Evolutionary conservation across 139 green algal genomes (phyloP).

Genomic region (Volvox africanus): DNA sequence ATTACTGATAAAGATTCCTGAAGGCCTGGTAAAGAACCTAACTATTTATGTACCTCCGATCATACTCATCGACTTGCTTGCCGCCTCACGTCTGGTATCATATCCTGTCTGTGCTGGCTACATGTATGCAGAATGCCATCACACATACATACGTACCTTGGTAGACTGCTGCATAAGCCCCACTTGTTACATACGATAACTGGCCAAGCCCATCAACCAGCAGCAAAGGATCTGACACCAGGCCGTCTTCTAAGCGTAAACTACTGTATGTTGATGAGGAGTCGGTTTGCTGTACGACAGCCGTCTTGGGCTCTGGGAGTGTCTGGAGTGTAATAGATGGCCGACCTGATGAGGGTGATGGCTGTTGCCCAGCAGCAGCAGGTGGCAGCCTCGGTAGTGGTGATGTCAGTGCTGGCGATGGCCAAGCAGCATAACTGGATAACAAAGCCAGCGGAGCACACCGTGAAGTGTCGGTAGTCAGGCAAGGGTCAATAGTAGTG

Average conservation of each 20-base stretch:
- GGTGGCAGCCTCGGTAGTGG: background rate
- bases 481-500: background rate
- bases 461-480: background rate
- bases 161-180: conserved; percentile 33
- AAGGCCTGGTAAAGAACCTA: too few relatives aligned
- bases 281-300: background rate
- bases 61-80: too few relatives aligned
- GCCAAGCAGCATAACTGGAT: background rate
- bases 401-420: background rate
- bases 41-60: too few relatives aligned
- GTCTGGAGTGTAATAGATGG: background rate
- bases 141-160: background rate
- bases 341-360: background rate
- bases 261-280: background rate
- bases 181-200: conserved; percentile 31
- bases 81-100: too few relatives aligned
- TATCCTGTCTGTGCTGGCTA: too few relatives aligned
- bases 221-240: conserved; percentile 33
- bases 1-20: too few relatives aligned
- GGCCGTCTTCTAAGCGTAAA: conserved; percentile 33
- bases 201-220: conserved; percentile 11
- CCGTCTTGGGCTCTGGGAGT: background rate
- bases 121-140: too few relatives aligned
- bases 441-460: background rate
- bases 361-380: background rate